Conservation (phyloP, 768 basidiomycete genomes). For the Russula olivacea region DNA sequence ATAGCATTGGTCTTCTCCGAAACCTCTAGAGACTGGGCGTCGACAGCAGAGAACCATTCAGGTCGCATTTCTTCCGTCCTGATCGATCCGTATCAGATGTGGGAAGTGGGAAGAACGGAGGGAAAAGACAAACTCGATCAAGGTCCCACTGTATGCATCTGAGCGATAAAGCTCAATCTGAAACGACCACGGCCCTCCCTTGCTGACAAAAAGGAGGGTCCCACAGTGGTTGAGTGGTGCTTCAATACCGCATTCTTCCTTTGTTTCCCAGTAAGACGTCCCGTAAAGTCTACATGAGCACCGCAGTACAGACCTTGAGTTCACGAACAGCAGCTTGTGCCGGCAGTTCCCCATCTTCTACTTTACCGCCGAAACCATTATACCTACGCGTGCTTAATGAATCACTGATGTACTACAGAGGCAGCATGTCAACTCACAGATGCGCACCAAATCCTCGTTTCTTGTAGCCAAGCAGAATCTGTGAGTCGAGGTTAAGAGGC, state of each 20-base stretch:
- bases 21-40: conserved; percentile 12
- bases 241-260: conserved; percentile 82
- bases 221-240: conserved; percentile 61
- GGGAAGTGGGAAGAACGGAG: background rate
- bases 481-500: conserved; percentile 1
- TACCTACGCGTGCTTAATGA: conserved; percentile 43
- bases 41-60: conserved; percentile 57
- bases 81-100: background rate
- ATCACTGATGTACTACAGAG: background rate
- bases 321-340: conserved; percentile 72
- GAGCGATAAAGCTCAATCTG: conserved; percentile 71
- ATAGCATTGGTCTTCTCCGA: background rate
- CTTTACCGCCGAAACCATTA: conserved; percentile 89
- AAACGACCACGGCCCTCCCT: conserved; percentile 48
- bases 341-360: conserved; percentile 66
- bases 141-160: conserved; percentile 49
- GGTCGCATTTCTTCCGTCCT: conserved; percentile 90
- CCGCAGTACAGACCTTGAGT: conserved; percentile 41
- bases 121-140: conserved; percentile 54
- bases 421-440: conserved; percentile 36
- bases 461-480: conserved; percentile 72
- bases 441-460: conserved; percentile 70
- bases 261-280: background rate
- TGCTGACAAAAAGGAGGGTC: conserved; percentile 54
- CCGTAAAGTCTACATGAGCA: background rate